A percentile compares a stretch with the other conserved stretches of the same genome.
These are phyloP conservation scores for Neurospora sp. DNA, from an alignment of 495 filamentous ascomycete species.

Conservation along the genomic window DNA sequence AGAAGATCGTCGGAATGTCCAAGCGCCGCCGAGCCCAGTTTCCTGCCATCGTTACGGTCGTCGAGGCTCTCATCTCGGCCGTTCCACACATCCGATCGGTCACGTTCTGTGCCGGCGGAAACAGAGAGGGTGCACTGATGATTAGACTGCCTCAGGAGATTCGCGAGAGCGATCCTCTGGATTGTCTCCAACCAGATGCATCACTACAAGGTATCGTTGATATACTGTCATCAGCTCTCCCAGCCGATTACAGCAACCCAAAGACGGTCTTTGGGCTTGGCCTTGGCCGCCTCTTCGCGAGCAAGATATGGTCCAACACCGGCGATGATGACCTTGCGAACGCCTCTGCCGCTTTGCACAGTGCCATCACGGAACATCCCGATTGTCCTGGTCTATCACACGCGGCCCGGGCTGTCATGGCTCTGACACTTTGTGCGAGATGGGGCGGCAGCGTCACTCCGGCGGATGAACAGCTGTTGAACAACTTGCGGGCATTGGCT, in stretches of 20 bases:
- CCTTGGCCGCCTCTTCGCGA: slow-evolving; percentile 31
- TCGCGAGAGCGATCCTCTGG: slow-evolving; percentile 55
- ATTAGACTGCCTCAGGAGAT: slow-evolving; percentile 48
- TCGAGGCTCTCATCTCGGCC: slow-evolving; percentile 58
- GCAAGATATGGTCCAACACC: slow-evolving; percentile 35
- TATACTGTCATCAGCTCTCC: slow-evolving; percentile 43
- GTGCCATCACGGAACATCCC: slow-evolving; percentile 58
- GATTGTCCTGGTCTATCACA: slow-evolving; percentile 68
- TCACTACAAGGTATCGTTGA: slow-evolving; percentile 38
- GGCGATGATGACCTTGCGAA: slow-evolving; percentile 39
- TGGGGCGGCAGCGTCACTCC: slow-evolving; percentile 58
- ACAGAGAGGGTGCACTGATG: slow-evolving; percentile 74
- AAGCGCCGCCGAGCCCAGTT: slow-evolving; percentile 72
- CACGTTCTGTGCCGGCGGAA: slow-evolving; percentile 76
- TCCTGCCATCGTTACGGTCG: slow-evolving; percentile 70
- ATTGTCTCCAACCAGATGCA: slow-evolving; percentile 20
- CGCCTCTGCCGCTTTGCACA: slow-evolving; percentile 60
- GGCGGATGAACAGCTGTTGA: slow-evolving; percentile 32
- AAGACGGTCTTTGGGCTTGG: slow-evolving; percentile 29
- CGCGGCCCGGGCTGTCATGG: slow-evolving; percentile 56
- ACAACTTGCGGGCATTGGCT: slow-evolving; percentile 29
- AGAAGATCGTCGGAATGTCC: slow-evolving; percentile 71
- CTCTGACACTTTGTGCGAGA: slow-evolving; percentile 63
- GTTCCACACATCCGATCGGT: slow-evolving; percentile 63
- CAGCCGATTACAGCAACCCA: slow-evolving; percentile 40